phyloP scores from a whole-genome alignment of 169 alveolate genomes.

The Eimeria praecox region DNA sequence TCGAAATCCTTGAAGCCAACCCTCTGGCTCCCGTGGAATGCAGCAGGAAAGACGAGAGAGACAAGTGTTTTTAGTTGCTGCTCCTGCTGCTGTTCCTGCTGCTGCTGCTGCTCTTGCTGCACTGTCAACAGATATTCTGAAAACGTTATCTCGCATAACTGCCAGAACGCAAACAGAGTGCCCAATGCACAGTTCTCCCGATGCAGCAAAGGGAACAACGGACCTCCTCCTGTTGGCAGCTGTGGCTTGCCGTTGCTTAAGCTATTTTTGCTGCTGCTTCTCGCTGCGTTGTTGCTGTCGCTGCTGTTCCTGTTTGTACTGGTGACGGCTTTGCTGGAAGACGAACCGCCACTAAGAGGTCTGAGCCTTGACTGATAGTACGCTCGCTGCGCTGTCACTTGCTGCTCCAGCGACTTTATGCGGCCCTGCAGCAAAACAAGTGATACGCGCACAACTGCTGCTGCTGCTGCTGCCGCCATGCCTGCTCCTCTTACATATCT shows the following conservation, averaged over 20 bases:
- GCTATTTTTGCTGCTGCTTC: neutral
- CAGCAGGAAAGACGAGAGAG: slow-evolving; percentile 64
- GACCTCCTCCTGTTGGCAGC: slow-evolving; percentile 27
- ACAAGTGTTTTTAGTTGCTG: slow-evolving; percentile 62
- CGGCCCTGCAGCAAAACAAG: slow-evolving; percentile 59
- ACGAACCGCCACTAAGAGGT: slow-evolving; percentile 21
- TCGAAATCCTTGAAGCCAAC: slow-evolving; percentile 51
- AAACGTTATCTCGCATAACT: slow-evolving; percentile 44
- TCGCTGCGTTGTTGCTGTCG: neutral
- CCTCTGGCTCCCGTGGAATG: neutral
- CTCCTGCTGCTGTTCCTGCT: slow-evolving; percentile 67
- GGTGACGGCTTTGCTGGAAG: slow-evolving; percentile 12
- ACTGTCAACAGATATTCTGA: neutral
- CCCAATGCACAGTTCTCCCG: slow-evolving; percentile 65
- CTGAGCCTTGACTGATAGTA: slow-evolving; percentile 66
- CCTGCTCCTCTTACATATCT: neutral
- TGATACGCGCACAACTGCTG: neutral
- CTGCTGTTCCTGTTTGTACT: slow-evolving; percentile 34
- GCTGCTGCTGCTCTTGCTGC: slow-evolving; percentile 23
- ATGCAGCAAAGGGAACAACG: slow-evolving; percentile 65
- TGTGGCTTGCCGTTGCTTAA: neutral
- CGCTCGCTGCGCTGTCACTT: slow-evolving; percentile 37
- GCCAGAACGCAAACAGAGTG: slow-evolving; percentile 78
- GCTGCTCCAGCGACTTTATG: slow-evolving; percentile 73
- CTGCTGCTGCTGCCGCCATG: slow-evolving; percentile 11